Percentiles rank a stretch among this genome's conserved stretches.
Evolutionary conservation across 495 filamentous ascomycete genomes (phyloP).

Genomic region (Thozetella sp.): DNA sequence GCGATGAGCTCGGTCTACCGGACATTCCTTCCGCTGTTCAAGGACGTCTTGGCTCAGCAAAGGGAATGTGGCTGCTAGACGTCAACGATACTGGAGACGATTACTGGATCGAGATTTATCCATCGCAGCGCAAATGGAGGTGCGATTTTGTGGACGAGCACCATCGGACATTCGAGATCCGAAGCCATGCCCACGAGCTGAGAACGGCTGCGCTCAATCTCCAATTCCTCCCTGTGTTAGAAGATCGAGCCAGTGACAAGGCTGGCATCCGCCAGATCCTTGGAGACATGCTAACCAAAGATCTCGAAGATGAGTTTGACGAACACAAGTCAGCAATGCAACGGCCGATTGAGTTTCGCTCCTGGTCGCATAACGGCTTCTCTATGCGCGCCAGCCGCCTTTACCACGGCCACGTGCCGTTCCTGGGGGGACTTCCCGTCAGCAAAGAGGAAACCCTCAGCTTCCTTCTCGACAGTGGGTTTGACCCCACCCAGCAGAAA

Average conservation of each 20-base stretch:
- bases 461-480: slow-evolving; percentile 66
- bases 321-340: slow-evolving; percentile 60
- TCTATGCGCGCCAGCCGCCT: slow-evolving; percentile 33
- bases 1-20: slow-evolving; percentile 57
- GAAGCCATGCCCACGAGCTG: slow-evolving; percentile 61
- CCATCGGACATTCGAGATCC: slow-evolving; percentile 72
- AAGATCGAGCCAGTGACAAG: slow-evolving; percentile 59
- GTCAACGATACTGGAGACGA: slow-evolving; percentile 38
- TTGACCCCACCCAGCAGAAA: slow-evolving; percentile 58
- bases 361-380: slow-evolving; percentile 56
- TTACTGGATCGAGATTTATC: slow-evolving; percentile 76
- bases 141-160: slow-evolving; percentile 54
- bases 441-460: slow-evolving; percentile 50
- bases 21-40: slow-evolving; percentile 76
- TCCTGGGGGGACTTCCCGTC: slow-evolving; percentile 56
- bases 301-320: slow-evolving; percentile 60
- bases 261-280: slow-evolving; percentile 55
- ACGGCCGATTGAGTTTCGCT: slow-evolving; percentile 45
- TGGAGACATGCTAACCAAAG: slow-evolving; percentile 56
- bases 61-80: slow-evolving; percentile 87
- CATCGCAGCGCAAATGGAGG: slow-evolving; percentile 80
- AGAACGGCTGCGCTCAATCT: slow-evolving; percentile 69
- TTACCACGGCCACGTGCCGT: slow-evolving; percentile 31
- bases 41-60: slow-evolving; percentile 79
- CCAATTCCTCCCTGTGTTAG: slow-evolving; percentile 78